These are phyloP conservation scores for Picea glauca DNA, from an alignment of 75 land plant species.

Conservation along the genomic window DNA sequence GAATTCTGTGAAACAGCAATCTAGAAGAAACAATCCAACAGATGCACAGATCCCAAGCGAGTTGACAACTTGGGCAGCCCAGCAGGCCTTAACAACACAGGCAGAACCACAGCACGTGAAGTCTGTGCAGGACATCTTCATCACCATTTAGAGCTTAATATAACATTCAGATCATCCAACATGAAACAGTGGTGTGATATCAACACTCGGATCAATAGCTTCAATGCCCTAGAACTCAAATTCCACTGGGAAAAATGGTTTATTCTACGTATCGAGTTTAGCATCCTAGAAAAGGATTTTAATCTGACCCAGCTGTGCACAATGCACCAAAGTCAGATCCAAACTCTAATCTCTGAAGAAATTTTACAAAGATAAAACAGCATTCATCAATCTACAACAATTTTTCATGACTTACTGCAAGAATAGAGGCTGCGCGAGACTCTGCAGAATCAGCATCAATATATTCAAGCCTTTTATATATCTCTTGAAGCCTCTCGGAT, in stretches of 20 bases:
- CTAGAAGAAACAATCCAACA: no score
- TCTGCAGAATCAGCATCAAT: constrained; percentile 98
- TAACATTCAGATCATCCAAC: background rate
- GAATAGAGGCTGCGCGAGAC: constrained; percentile 94
- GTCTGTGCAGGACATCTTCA: background rate
- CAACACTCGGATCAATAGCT: background rate
- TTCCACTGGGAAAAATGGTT: background rate
- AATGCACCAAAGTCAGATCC: background rate
- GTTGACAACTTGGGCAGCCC: no score
- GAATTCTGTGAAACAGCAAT: no score
- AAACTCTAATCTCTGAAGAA: background rate
- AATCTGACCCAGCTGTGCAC: background rate
- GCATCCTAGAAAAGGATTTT: background rate
- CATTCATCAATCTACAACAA: background rate
- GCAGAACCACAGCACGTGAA: no score
- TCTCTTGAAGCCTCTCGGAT: constrained; percentile 74
- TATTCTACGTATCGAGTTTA: background rate
- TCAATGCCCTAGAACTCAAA: no score
- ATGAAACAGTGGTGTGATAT: background rate
- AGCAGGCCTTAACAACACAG: no score
- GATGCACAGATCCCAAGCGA: no score
- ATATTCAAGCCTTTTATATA: constrained; percentile 90
- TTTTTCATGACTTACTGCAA: constrained; percentile 74
- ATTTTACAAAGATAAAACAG: background rate
- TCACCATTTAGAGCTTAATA: background rate